Evolutionary conservation across 257 asterid species (phyloP), one percentile per base, ranked within the genome.

Genomic region (Salvia hispanica): DNA sequence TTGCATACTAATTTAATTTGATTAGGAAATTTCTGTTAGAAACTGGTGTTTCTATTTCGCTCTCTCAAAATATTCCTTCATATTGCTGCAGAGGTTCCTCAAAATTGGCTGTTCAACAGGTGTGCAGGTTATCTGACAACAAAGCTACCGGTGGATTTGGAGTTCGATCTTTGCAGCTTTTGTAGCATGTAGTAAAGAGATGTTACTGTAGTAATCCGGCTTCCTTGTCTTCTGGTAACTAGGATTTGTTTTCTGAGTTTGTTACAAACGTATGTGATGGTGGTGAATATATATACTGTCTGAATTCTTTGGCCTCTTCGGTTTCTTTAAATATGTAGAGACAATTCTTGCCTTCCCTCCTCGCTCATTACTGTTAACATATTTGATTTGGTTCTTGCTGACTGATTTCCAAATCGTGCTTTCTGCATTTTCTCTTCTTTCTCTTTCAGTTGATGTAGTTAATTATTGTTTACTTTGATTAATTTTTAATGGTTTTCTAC

Each of bases 31-130:
- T 12, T 25, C 31, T 33, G 6, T 13, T 62, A 13, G 40, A 75
- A 64, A 57, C 42, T 63, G 21, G 18, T 33, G 4, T 56, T 39
- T 31, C 46, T 25, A 2, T 44, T 21, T 62, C 50, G 5, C 31
- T 1, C 31, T 67, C 72, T 55, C 28, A 28, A 56, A 72, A 13
- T 36, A 2, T 46, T 52, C 43, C 73, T 59, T 60, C 31, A 13
- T 66, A 25, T 55, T 73, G 66, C 62, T 39, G 64, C 75, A 66
- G 78, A 25, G 67, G 13, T 56, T 63, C 64, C 58, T 72, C 58
- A 11, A 12, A 67, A 68, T 59, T 9, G 43, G 69, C 28, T 62
- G 76, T 21, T 56, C 13, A 50, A 50, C 55, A 36, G 79, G 66
- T 21, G n/a, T 16, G 71, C 71, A 67, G 80, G 67, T 67, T 7